Evolutionary conservation across 2,329 filamentous ascomycete genomes (phyloP).

Genomic region (Chrysoporthe austroafricana): DNA sequence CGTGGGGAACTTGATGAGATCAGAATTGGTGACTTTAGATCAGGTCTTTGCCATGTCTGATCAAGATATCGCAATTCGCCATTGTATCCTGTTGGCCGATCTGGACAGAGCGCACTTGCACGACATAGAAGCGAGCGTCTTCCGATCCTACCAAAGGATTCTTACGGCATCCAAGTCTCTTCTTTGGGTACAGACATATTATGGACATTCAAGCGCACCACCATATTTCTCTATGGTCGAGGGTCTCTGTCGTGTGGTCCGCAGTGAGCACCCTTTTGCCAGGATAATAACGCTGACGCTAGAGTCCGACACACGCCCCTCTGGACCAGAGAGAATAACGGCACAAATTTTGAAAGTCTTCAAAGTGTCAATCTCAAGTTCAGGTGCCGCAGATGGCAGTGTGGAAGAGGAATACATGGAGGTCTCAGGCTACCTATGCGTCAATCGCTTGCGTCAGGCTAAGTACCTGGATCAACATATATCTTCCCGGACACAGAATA

Average conservation of each 20-base stretch:
- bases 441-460: neutral
- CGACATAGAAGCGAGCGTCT: neutral
- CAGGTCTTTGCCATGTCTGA: neutral
- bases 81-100: conserved; percentile 8
- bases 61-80: neutral
- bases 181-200: neutral
- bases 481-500: neutral
- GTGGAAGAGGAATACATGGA: conserved; percentile 6
- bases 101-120: neutral
- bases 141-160: neutral
- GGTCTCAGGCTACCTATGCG: neutral
- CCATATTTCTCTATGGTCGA: conserved; percentile 10
- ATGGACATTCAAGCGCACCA: neutral
- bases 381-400: neutral
- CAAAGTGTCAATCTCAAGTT: neutral
- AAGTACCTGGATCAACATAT: conserved; percentile 6
- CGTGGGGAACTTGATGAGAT: neutral
- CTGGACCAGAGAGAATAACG: neutral
- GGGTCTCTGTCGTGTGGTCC: conserved; percentile 5
- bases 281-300: neutral
- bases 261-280: conserved; percentile 4
- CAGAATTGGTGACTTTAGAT: neutral
- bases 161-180: neutral
- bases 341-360: neutral
- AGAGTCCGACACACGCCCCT: neutral